phyloP scores from a whole-genome alignment of 2,329 filamentous ascomycete species.

The Aspergillus pseudotamarii region DNA sequence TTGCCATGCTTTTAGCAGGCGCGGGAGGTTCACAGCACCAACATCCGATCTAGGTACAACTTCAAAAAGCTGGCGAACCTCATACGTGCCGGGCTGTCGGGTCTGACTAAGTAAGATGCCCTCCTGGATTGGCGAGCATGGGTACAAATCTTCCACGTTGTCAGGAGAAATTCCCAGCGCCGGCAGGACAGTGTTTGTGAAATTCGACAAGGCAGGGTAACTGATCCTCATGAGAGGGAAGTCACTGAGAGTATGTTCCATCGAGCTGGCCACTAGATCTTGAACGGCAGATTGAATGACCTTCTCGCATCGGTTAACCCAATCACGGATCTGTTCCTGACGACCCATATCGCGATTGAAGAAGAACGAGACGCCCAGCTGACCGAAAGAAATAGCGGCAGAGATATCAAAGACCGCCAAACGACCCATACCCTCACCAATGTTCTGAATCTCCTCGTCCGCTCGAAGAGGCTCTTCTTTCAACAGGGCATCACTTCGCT shows the following conservation, averaged over 20 bases:
- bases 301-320: background rate
- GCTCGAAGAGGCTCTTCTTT: background rate
- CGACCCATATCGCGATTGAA: background rate
- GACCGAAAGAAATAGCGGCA: background rate
- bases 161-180: background rate
- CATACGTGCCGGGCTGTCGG: conserved; percentile 11
- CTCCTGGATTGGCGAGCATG: conserved; percentile 16
- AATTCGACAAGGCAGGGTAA: background rate
- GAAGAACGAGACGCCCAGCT: background rate
- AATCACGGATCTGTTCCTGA: background rate
- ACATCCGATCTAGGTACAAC: conserved; percentile 8
- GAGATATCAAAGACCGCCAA: conserved; percentile 6
- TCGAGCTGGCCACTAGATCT: background rate
- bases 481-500: conserved; percentile 4
- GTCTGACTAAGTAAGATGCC: conserved; percentile 20
- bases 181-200: background rate
- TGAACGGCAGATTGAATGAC: background rate
- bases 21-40: background rate
- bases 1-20: conserved; percentile 15
- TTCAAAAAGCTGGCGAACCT: conserved; percentile 7
- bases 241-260: background rate
- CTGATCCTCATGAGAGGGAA: background rate
- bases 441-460: background rate
- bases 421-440: background rate
- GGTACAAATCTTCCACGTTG: conserved; percentile 14